A percentile compares a stretch with the other conserved stretches of the same genome.
These are phyloP conservation scores for Porodaedalea pini DNA, from an alignment of 1,284 basidiomycete species.

Conservation along the genomic window DNA sequence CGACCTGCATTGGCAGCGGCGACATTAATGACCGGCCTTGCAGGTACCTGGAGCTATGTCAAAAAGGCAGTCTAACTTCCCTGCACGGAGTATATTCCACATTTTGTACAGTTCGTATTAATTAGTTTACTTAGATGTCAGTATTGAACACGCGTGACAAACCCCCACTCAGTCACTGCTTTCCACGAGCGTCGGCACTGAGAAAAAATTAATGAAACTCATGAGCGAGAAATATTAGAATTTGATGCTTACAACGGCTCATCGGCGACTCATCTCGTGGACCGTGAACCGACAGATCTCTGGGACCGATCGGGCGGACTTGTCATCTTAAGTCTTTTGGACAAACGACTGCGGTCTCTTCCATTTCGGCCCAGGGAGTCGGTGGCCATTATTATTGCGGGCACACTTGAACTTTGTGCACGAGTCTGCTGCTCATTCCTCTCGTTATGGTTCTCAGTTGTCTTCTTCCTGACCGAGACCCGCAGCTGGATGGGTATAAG, in stretches of 20 bases:
- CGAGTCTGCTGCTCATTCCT: slow-evolving; percentile 5
- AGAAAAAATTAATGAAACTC: slow-evolving; percentile 10
- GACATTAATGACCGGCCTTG: slow-evolving; percentile 82
- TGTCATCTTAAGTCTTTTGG: slow-evolving; percentile 3
- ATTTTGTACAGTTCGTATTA: slow-evolving; percentile 16
- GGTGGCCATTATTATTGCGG: slow-evolving; percentile 13
- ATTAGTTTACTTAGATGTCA: slow-evolving; percentile 19
- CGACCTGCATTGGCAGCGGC: slow-evolving; percentile 87
- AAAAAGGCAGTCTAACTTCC: slow-evolving; percentile 68
- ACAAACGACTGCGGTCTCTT: slow-evolving; percentile 12
- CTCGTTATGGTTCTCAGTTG: slow-evolving; percentile 10
- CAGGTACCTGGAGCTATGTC: slow-evolving; percentile 89
- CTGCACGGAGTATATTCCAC: slow-evolving; percentile 12
- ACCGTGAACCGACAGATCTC: slow-evolving; percentile 2
- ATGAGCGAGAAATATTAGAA: slow-evolving; percentile 7
- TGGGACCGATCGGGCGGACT: slow-evolving; percentile 7
- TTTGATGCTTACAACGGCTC: slow-evolving; percentile 1
- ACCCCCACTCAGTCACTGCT: neutral
- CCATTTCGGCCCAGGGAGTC: slow-evolving; percentile 17
- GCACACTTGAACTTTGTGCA: slow-evolving; percentile 15
- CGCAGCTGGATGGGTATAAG: slow-evolving; percentile 17
- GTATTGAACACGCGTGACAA: slow-evolving; percentile 5
- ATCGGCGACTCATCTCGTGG: neutral
- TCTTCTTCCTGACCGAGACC: slow-evolving; percentile 6
- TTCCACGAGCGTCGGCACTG: slow-evolving; percentile 4